phyloP scores from a whole-genome alignment of 805 yeast genomes.

The Zygosaccharomyces kombuchaensis region DNA sequence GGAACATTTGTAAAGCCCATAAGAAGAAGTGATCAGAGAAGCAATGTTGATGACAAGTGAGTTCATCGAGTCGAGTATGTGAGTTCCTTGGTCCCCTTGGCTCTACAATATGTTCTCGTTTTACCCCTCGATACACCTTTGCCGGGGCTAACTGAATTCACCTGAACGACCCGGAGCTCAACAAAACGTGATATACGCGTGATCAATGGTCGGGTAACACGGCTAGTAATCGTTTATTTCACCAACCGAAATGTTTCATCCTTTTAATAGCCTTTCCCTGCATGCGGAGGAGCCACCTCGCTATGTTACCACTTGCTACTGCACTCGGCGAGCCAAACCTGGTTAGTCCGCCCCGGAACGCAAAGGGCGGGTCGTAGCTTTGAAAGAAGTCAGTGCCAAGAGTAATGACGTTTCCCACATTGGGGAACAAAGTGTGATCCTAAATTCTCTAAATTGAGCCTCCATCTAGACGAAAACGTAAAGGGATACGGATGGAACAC shows the following conservation, averaged over 20 bases:
- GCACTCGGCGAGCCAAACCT: neutral
- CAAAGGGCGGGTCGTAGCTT: neutral
- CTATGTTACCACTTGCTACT: neutral
- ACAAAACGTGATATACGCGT: too few relatives aligned
- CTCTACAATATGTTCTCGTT: too few relatives aligned
- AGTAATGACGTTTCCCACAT: neutral
- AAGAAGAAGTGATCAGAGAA: slow-evolving; percentile 21
- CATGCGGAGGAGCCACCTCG: neutral
- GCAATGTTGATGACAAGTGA: slow-evolving; percentile 22
- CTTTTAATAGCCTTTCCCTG: neutral
- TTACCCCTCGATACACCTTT: too few relatives aligned
- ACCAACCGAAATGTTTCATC: too few relatives aligned
- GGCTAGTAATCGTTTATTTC: too few relatives aligned
- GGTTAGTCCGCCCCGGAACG: neutral
- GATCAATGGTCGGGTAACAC: neutral
- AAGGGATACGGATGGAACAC: neutral
- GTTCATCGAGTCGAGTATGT: neutral
- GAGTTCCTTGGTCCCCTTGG: neutral
- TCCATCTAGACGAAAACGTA: neutral
- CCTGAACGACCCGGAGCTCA: too few relatives aligned
- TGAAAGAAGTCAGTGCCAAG: neutral
- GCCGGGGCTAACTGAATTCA: too few relatives aligned
- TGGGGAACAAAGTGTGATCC: neutral
- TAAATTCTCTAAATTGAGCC: neutral
- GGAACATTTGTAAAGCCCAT: slow-evolving; percentile 31